phyloP scores from a whole-genome alignment of 352 stramenopile genomes.

The Elongisporangium undulatum region DNA sequence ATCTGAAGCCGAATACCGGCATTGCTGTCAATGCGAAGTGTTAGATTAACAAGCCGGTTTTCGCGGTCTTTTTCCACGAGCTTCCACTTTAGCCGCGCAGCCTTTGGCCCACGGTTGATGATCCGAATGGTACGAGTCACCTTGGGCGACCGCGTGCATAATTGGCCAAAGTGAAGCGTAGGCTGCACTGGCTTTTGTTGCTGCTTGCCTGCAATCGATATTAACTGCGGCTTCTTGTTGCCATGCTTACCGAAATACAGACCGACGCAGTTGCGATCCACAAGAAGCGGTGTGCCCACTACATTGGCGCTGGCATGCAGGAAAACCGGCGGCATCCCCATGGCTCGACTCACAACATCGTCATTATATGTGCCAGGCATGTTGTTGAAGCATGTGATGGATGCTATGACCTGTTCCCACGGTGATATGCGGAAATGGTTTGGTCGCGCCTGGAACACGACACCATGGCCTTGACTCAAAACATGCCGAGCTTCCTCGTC shows the following conservation, averaged over 20 bases:
- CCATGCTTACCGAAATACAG: constrained; percentile 26
- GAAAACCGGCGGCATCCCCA: constrained; percentile 49
- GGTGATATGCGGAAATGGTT: constrained; percentile 30
- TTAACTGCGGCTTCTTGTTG: not conserved
- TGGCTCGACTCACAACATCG: constrained; percentile 51
- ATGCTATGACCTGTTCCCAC: constrained; percentile 54
- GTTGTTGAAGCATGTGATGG: constrained; percentile 72
- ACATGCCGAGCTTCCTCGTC: constrained; percentile 40
- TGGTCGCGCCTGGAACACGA: constrained; percentile 43
- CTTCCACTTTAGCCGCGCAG: constrained; percentile 53
- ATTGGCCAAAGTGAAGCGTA: constrained; percentile 40
- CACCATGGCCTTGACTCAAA: constrained; percentile 40
- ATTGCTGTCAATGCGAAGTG: constrained; percentile 49
- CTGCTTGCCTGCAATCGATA: constrained; percentile 5
- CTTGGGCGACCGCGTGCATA: constrained; percentile 30
- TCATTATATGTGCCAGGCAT: constrained; percentile 65
- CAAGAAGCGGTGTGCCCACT: constrained; percentile 44
- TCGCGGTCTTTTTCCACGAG: constrained; percentile 41
- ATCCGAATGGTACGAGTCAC: constrained; percentile 53
- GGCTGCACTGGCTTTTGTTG: constrained; percentile 11
- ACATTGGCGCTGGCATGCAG: constrained; percentile 49
- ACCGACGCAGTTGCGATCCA: constrained; percentile 68
- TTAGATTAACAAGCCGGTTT: constrained; percentile 49
- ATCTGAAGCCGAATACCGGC: constrained; percentile 42
- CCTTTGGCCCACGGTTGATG: constrained; percentile 62